Base-by-base conservation (phyloP, 495 filamentous ascomycete species). In the Haplographium delicatum region DNA sequence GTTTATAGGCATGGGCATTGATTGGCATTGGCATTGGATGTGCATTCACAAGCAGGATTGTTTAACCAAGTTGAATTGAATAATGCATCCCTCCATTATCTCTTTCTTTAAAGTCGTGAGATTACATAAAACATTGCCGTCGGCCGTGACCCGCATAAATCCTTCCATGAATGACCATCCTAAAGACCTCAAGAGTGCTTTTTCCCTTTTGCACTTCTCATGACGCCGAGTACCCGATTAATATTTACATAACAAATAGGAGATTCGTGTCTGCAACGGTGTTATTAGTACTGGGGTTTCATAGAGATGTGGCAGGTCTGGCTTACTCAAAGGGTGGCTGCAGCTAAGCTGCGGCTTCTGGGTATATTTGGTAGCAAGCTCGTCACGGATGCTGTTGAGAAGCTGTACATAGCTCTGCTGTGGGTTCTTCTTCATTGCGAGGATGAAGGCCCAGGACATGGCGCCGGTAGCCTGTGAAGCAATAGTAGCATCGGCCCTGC, bases 381-480 rank as follows among this genome's bases (percentile, higher is more conserved):
- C 93, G 46, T 95, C 89, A 31, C 93, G 85, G 62, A 98, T 96
- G 68, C 81, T 95, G 72, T 94, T 96, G 53, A 98, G 76, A 53
- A 98, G 68, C 68, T 95, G 87, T 47, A 97, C 88, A 62, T 97
- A 97, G 71, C 90, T 95, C 75, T 97, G 93, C 65, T 96, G 89
- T 2, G 93, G 93, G 59, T 95, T 95, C 77, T 96, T 95, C 75
- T 91, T 91, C 45, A 98, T 78, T 31, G 90, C 86, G 4, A 75
- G 84, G 65, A 98, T 91, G 66, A 98, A 98, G 5, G 93, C 93
- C 82, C 88, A 96, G 5, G 89, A 95, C 91, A 98, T 96, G 64
- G 93, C 93, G 28, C 93, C 93, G 1, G 93, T 96, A 15, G 93
- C 93, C 63, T 96, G 81, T 40, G 90, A 87, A 11, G 75, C 79